Evolutionary conservation across 768 basidiomycete species (phyloP), one percentile per base, ranked within the genome.

Genomic region (Termitomyces sp.): DNA sequence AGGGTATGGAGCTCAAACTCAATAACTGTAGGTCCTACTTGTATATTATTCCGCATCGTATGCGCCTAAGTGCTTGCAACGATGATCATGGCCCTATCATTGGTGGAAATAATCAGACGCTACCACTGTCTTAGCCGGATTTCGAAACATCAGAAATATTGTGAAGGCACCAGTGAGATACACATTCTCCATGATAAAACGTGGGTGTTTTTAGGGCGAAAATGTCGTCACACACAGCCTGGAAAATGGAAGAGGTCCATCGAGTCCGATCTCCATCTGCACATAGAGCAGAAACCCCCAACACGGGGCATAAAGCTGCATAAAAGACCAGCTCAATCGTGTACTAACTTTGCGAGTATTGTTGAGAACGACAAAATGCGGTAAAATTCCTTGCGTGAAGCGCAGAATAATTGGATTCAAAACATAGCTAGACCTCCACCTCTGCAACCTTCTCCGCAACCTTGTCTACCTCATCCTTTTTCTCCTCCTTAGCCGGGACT

Each of bases 1-100:
- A 62, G 93, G 93, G 3, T 97, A 96, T 67, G 94, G 94, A 27
- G 79, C 90, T 30, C 92, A 96, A 75, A 88, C 84, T n/a, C 89
- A 93, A 79, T 95, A 78, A 73, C 46, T 46, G 45, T 55, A 52
- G 49, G 48, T 37, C 27, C 21, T 53, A 28, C 23, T 50, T 55
- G 52, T 63, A 53, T 61, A 59, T 59, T 28, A 49, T 57, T 55
- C 54, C 21, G 28, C 34, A 19, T 30, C 41, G 37, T 30, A 59
- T 48, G 34, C n/a, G n/a, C 41, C 43, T 34, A 17, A 16, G 5
- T 37, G 16, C 35, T 37, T 37, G 16, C 35, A 17, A 37, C 35
- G 14, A 37, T 37, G 35, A 37, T 37, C 35, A 2, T 37, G 35
- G 35, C 35, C 35, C 3, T 32, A 10, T 11, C 32, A 32, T 32